phyloP scores from a whole-genome alignment of 2,329 filamentous ascomycete genomes.

The Gnomoniopsis sp. region DNA sequence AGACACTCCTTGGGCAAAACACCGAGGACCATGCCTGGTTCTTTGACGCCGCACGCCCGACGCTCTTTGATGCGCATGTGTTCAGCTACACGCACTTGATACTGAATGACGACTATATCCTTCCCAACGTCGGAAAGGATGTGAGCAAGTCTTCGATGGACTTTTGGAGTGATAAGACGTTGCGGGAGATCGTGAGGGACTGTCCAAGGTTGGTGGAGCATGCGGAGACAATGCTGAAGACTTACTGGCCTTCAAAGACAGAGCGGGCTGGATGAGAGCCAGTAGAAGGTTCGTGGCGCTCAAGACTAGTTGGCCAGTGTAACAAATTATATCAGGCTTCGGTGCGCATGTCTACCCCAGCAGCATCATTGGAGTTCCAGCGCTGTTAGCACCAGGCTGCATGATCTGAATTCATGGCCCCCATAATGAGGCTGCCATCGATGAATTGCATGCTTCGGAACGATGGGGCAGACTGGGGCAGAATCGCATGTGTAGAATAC shows the following conservation, averaged over 20 bases:
- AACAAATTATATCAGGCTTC: neutral
- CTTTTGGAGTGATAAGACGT: slow-evolving; percentile 43
- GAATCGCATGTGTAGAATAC: no score
- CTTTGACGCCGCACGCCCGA: slow-evolving; percentile 51
- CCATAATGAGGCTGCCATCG: neutral
- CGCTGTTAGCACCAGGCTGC: neutral
- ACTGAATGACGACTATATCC: slow-evolving; percentile 41
- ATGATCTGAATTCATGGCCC: neutral
- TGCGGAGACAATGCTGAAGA: slow-evolving; percentile 40
- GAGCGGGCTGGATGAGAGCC: neutral
- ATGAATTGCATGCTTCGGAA: no score
- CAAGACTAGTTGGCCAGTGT: no score
- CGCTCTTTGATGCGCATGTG: slow-evolving; percentile 80
- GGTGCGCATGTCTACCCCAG: neutral
- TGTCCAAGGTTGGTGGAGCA: slow-evolving; percentile 65
- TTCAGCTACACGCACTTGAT: slow-evolving; percentile 88
- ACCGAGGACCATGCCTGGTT: slow-evolving; percentile 38
- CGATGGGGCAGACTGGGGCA: no score
- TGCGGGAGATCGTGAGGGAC: slow-evolving; percentile 53
- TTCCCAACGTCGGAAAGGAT: slow-evolving; percentile 32
- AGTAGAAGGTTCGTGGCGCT: neutral
- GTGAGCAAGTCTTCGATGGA: slow-evolving; percentile 43
- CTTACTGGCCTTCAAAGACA: slow-evolving; percentile 23
- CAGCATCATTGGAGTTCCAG: neutral
- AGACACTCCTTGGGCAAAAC: slow-evolving; percentile 33